Base-by-base conservation (phyloP, 208 protist genomes). In the Acanthamoeba healyi region DNA sequence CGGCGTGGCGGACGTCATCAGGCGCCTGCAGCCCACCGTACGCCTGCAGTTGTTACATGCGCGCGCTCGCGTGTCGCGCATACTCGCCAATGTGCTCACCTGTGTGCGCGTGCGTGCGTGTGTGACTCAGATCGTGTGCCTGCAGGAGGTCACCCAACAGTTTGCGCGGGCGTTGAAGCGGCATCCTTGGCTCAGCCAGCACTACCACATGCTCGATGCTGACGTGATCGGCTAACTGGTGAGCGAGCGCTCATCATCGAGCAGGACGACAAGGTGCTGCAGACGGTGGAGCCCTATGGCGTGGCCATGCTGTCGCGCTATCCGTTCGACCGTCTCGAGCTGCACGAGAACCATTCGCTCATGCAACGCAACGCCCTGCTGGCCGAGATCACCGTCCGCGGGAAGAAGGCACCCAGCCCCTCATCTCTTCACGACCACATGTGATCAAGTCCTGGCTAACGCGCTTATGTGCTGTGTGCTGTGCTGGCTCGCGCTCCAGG, bases 191-290 rank as follows among this genome's bases (percentile, higher is more conserved):
- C 74, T 84, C 74, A 51, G 42, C 38, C 74, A 84, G 36, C 42
- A 84, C 44, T 84, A 84, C 74, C n/a, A 84, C 74, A 84, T 84
- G 74, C 74, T 36, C 46, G 74, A 84, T 22, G 38, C 44, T 24
- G 74, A 58, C 44, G 74, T 77, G 34, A 7, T 32, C 34, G 7
- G 56, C 56, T 32, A 29, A 12, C 22, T 63, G 15, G 19, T 0
- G 12, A 2, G 56, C 15, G 56, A 12, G 4, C 12, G 0, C 46
- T 26, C 4, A 22, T 32, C 7, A 46, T 77, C 0, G 0, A 36
- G 10, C 74, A 84, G 74, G 74, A 84, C n/a, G 46, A 58, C 42
- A 56, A 24, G 3, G 74, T 84, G 12, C 74, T 84, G 26, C 54
- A 84, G 10, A 84, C 74, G 24, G 26, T 84, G 24, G 74, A 84